phyloP scores from a whole-genome alignment of 2,329 filamentous ascomycete genomes.

The Knufia petricola region DNA sequence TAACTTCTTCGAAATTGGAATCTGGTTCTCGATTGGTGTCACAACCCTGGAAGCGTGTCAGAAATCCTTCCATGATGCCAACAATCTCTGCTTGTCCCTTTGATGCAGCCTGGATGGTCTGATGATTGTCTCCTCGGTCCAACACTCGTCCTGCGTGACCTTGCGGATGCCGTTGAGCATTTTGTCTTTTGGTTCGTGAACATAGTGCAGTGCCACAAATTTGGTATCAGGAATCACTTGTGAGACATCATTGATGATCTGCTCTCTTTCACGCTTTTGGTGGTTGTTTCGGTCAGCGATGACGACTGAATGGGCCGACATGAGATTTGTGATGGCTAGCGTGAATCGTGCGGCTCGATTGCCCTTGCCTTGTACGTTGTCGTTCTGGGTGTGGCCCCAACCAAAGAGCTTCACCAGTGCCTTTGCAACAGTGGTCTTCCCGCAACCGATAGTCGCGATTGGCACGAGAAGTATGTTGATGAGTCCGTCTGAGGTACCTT shows the following conservation, averaged over 20 bases:
- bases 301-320: slow-evolving; percentile 60
- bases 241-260: slow-evolving; percentile 71
- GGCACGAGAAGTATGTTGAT: slow-evolving; percentile 59
- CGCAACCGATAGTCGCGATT: slow-evolving; percentile 87
- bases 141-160: slow-evolving; percentile 72
- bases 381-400: slow-evolving; percentile 93
- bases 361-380: slow-evolving; percentile 75
- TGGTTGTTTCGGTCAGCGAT: slow-evolving; percentile 94
- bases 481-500: slow-evolving; percentile 8
- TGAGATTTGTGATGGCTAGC: slow-evolving; percentile 54
- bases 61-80: slow-evolving; percentile 89
- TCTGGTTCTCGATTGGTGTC: slow-evolving; percentile 62
- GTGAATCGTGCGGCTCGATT: slow-evolving; percentile 71
- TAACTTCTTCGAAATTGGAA: slow-evolving; percentile 69
- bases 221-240: slow-evolving; percentile 53
- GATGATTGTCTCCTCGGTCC: slow-evolving; percentile 85
- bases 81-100: slow-evolving; percentile 65
- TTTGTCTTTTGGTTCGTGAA: slow-evolving; percentile 55
- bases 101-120: slow-evolving; percentile 83
- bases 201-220: slow-evolving; percentile 80
- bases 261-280: slow-evolving; percentile 73
- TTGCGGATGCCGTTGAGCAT: slow-evolving; percentile 62
- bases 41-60: slow-evolving; percentile 72
- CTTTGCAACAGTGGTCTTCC: slow-evolving; percentile 86
- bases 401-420: slow-evolving; percentile 73